Evolutionary conservation across 768 basidiomycete species (phyloP), one percentile per base, ranked within the genome.

Genomic region (Suillus luteus): DNA sequence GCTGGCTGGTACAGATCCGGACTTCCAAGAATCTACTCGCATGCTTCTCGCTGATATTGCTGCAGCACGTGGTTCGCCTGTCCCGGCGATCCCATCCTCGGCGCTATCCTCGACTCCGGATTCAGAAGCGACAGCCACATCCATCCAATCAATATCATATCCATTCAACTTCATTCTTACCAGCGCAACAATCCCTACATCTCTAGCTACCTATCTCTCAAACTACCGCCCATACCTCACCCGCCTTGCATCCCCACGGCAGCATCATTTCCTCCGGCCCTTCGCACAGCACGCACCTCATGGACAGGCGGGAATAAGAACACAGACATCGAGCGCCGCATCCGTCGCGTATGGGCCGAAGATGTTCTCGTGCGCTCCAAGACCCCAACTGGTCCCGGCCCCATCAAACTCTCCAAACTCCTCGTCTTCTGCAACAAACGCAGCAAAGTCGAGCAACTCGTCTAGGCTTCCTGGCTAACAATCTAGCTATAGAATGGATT

Each of bases 341-440:
- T 96, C 43, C 83, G 88, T 35, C 75, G 82, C 19, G 86, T 95
- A 27, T 95, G 94, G 89, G 84, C 86, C 1, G 85, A 86, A 38
- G 91, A 93, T 67, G 80, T 85, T 3, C 62, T 76, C 35, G 60
- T 60, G 22, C 71, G 70, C 31, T 70, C 72, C 5, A 78, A 73
- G 62, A 69, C 65, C 59, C 57, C 72, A 35, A 66, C 68, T 24
- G 10, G 49, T 7, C 62, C 70, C 35, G 67, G 66, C 19, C 73
- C 70, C 33, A 70, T 68, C 1, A 66, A 72, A 31, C 79, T 87
- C 60, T 86, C 87, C 55, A 92, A 91, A 72, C 77, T 95, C 15
- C 78, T 97, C 55, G 79, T 97, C 11, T 96, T 97, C 73, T 90
- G 89, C 72, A 97, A 96, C 77, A 87, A 86, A 72, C 84, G 82